These are phyloP conservation scores for Rhododendron ferrugineum DNA, from an alignment of 148 eudicot species.

Conservation along the genomic window DNA sequence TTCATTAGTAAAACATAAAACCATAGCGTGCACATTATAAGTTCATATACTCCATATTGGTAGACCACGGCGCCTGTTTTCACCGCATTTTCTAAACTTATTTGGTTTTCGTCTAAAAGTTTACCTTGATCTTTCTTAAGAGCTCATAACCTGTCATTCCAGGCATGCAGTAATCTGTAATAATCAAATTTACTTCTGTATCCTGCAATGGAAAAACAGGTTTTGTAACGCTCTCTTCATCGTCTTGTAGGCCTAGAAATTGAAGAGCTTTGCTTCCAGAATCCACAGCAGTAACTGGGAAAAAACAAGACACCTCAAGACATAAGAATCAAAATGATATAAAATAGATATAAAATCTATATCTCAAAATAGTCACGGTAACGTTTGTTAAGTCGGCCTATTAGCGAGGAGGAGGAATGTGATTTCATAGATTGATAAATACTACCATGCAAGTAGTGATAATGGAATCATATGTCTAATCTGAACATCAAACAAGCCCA, in stretches of 20 bases:
- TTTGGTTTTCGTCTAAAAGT: neutral
- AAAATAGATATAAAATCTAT: neutral
- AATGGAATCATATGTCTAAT: neutral
- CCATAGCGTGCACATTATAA: neutral
- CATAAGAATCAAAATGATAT: neutral
- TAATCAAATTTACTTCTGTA: conserved; percentile 27
- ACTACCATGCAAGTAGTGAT: neutral
- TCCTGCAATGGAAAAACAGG: conserved; percentile 21
- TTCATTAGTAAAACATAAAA: neutral
- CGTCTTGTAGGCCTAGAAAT: conserved; percentile 46
- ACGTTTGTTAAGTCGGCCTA: neutral
- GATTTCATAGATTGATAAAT: neutral
- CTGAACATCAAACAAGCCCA: neutral
- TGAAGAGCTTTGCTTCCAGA: conserved; percentile 68
- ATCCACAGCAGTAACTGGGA: conserved; percentile 60
- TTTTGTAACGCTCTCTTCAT: conserved; percentile 9
- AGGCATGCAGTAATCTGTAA: conserved; percentile 49
- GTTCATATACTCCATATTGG: neutral
- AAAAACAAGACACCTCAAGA: neutral
- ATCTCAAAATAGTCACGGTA: neutral
- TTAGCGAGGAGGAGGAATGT: neutral
- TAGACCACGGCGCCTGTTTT: neutral
- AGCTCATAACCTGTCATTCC: conserved; percentile 67
- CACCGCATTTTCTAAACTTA: neutral
- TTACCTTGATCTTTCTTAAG: conserved; percentile 56